Evolutionary conservation across 805 yeast genomes (phyloP).

Genomic region (Zygotorulaspora chibaensis): DNA sequence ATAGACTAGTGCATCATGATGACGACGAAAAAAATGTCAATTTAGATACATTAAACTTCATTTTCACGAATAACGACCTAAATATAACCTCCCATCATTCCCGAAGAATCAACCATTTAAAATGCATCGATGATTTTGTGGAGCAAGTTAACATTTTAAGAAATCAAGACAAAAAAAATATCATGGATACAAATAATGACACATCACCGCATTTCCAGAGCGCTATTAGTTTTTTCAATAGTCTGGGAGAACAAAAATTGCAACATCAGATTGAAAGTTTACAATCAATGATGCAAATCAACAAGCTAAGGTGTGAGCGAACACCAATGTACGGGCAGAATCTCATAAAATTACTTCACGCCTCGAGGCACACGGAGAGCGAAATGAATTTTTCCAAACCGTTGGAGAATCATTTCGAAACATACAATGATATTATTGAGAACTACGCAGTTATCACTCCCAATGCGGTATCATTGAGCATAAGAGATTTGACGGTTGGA

Average conservation of each 20-base stretch:
- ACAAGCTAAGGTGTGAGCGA: conserved; percentile 58
- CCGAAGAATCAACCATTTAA: conserved; percentile 40
- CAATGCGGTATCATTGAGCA: conserved; percentile 69
- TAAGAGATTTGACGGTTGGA: conserved; percentile 42
- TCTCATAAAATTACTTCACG: conserved; percentile 41
- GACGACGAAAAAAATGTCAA: conserved; percentile 36
- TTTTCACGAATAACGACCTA: conserved; percentile 46
- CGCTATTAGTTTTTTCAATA: conserved; percentile 56
- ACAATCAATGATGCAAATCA: conserved; percentile 57
- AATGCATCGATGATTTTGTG: conserved; percentile 45
- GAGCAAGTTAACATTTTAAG: conserved; percentile 44
- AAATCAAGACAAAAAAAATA: conserved; percentile 15
- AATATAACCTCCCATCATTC: conserved; percentile 44
- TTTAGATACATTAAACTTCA: conserved; percentile 56
- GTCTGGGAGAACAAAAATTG: conserved; percentile 50
- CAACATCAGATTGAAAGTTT: conserved; percentile 48
- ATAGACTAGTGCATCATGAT: conserved; percentile 22
- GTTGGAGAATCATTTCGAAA: conserved; percentile 37
- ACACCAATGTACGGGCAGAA: conserved; percentile 67
- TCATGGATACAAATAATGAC: conserved; percentile 4
- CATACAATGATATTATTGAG: conserved; percentile 52
- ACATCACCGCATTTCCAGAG: conserved; percentile 32
- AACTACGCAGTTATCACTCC: conserved; percentile 88
- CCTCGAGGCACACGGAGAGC: conserved; percentile 31
- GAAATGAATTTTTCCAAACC: conserved; percentile 35